These are phyloP conservation scores for Colletotrichum siamense DNA, from an alignment of 2,329 filamentous ascomycete genomes.

Conservation along the genomic window DNA sequence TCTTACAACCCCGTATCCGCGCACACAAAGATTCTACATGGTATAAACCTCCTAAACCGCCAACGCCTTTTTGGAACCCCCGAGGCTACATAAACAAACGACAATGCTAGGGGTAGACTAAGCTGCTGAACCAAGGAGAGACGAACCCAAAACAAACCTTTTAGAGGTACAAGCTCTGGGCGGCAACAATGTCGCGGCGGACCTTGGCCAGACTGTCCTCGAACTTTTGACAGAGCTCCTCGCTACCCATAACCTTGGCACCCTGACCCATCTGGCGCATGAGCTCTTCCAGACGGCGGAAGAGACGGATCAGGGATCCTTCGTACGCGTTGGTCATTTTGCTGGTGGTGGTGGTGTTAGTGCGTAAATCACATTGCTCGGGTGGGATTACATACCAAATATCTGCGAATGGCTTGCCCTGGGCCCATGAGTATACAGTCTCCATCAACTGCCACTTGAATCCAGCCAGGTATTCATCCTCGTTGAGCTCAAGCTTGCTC, in stretches of 20 bases:
- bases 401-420: constrained; percentile 87
- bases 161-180: constrained; percentile 90
- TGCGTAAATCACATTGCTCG: neutral
- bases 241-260: constrained; percentile 96
- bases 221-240: constrained; percentile 92
- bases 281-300: constrained; percentile 93
- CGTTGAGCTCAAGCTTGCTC: constrained; percentile 91
- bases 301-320: constrained; percentile 93
- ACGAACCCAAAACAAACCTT: constrained; percentile 1
- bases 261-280: constrained; percentile 95
- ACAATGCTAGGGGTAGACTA: neutral
- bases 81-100: constrained; percentile 9
- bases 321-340: constrained; percentile 99
- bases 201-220: constrained; percentile 86
- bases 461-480: constrained; percentile 88
- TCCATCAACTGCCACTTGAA: constrained; percentile 98
- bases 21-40: constrained; percentile 19
- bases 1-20: constrained; percentile 6
- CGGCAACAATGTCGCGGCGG: constrained; percentile 90
- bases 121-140: neutral
- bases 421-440: constrained; percentile 90
- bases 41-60: constrained; percentile 5
- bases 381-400: constrained; percentile 80
- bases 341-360: constrained; percentile 57
- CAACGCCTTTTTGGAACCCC: constrained; percentile 11